Percentiles rank a stretch among this genome's conserved stretches.
phyloP scores from a whole-genome alignment of 2,329 filamentous ascomycete genomes.

The Stagonosporopsis chrysanthemi region DNA sequence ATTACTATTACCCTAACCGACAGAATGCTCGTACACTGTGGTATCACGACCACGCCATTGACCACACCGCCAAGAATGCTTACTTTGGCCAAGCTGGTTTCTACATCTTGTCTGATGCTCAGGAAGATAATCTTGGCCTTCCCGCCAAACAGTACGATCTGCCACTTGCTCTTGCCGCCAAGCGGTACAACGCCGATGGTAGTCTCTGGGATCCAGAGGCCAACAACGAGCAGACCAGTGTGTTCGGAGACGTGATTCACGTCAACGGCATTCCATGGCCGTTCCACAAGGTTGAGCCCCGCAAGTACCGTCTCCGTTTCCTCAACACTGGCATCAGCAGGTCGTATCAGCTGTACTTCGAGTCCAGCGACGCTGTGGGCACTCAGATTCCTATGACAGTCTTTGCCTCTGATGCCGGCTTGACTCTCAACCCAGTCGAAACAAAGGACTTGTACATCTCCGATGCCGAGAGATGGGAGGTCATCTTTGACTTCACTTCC shows the following conservation, averaged over 20 bases:
- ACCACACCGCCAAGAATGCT: constrained; percentile 62
- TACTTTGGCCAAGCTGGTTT: constrained; percentile 66
- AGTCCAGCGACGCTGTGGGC: constrained; percentile 35
- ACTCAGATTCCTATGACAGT: constrained; percentile 60
- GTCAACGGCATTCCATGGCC: constrained; percentile 69
- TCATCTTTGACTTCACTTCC: constrained; percentile 65
- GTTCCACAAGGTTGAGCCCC: constrained; percentile 63
- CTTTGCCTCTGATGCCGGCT: constrained; percentile 61
- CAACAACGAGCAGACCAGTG: constrained; percentile 55
- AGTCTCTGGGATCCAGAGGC: constrained; percentile 58
- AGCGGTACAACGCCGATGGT: constrained; percentile 62
- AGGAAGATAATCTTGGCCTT: constrained; percentile 58
- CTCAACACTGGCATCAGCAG: constrained; percentile 54
- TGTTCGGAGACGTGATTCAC: constrained; percentile 66
- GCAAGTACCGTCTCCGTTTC: constrained; percentile 66
- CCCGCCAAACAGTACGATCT: constrained; percentile 64
- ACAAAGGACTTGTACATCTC: constrained; percentile 56
- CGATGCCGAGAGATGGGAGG: constrained; percentile 66
- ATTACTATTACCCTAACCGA: constrained; percentile 62
- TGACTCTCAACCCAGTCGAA: constrained; percentile 52
- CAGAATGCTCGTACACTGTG: constrained; percentile 63
- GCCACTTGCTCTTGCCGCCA: constrained; percentile 60
- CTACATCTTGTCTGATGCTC: constrained; percentile 62
- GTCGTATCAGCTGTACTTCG: constrained; percentile 60
- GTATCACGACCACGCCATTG: constrained; percentile 59